A percentile compares a stretch with the other conserved stretches of the same genome.
Evolutionary conservation across 2,329 filamentous ascomycete genomes (phyloP).

Genomic region (Malbranchea cinnamomea): DNA sequence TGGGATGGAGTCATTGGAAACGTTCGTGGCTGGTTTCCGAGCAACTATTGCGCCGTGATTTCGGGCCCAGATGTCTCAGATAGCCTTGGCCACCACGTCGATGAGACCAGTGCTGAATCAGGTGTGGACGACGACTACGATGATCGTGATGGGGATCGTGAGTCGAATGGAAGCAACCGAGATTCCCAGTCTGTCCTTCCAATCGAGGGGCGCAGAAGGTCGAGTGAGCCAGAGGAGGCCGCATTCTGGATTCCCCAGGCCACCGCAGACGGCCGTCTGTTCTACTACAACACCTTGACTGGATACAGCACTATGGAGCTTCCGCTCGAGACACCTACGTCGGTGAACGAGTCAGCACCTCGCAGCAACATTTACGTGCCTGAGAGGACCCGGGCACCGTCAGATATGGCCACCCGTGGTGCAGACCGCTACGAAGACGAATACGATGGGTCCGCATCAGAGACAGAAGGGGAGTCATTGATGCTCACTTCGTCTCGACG

Average conservation of each 20-base stretch:
- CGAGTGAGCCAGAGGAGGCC: conserved; percentile 61
- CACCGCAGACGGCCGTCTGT: conserved; percentile 79
- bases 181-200: conserved; percentile 47
- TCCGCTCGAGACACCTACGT: conserved; percentile 77
- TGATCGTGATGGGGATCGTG: conserved; percentile 48
- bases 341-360: conserved; percentile 66
- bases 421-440: conserved; percentile 75
- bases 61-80: conserved; percentile 53
- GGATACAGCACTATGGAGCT: conserved; percentile 93
- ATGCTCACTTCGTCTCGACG: conserved; percentile 52
- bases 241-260: conserved; percentile 99
- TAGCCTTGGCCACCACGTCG: conserved; percentile 40
- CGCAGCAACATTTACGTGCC: conserved; percentile 76
- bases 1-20: conserved; percentile 98
- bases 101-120: conserved; percentile 35
- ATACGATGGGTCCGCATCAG: conserved; percentile 80
- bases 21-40: conserved; percentile 95
- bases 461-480: conserved; percentile 63
- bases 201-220: conserved; percentile 50
- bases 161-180: conserved; percentile 52
- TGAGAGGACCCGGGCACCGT: conserved; percentile 75
- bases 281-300: conserved; percentile 97
- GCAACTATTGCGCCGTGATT: conserved; percentile 92
- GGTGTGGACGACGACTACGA: conserved; percentile 47
- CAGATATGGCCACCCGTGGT: conserved; percentile 79